Evolutionary conservation across 2,329 filamentous ascomycete species (phyloP).

Genomic region (Pseudogymnoascus sp.): DNA sequence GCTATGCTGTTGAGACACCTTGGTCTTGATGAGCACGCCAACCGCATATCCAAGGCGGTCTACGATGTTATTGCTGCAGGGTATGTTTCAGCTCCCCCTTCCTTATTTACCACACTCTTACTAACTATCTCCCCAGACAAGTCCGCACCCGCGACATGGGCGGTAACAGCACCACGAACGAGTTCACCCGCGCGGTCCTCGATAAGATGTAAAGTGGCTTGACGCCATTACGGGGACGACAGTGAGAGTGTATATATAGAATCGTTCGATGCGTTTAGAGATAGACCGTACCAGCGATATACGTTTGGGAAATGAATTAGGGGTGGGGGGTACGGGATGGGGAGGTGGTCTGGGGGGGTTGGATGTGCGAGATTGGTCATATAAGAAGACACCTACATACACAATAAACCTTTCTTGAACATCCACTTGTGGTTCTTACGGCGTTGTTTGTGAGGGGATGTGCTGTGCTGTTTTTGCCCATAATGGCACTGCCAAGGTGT

Average conservation of each 20-base stretch:
- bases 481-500: background rate
- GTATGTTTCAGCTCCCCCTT: conserved; percentile 43
- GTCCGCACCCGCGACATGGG: conserved; percentile 93
- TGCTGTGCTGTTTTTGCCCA: background rate
- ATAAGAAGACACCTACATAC: background rate
- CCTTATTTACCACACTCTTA: background rate
- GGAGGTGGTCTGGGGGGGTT: background rate
- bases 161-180: conserved; percentile 77
- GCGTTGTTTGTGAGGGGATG: background rate
- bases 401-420: conserved; percentile 1
- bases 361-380: background rate
- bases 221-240: background rate
- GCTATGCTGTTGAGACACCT: conserved; percentile 97
- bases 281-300: background rate
- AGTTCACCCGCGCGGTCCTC: conserved; percentile 91
- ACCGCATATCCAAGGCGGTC: conserved; percentile 87
- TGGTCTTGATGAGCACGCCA: conserved; percentile 94
- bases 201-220: conserved; percentile 74
- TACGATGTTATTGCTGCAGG: conserved; percentile 77
- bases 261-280: background rate
- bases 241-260: background rate
- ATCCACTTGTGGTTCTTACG: background rate
- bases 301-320: background rate
- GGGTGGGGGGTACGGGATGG: background rate
- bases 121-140: conserved; percentile 48